Base-by-base conservation (phyloP, 345 rosid species). In the Chamaenerion angustifolium region DNA sequence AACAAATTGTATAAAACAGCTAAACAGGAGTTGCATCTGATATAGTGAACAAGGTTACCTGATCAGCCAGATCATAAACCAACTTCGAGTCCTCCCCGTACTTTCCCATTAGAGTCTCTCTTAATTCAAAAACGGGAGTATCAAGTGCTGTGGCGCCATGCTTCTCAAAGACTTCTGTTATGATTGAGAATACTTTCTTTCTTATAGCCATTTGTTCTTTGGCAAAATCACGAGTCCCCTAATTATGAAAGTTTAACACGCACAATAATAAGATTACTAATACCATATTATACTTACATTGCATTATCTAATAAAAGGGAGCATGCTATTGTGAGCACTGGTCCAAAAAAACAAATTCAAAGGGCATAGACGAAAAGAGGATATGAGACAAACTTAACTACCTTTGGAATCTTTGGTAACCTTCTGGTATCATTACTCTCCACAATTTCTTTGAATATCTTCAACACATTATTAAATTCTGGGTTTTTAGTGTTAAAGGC, bases 11-110 rank as follows among this genome's bases (percentile, higher is more conserved):
- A 31, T 31, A 31, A 8, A 31, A 31, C 37, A 31, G 37, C 37
- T 31, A 31, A 1, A 31, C 37, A 31, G 0, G 37, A 31, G 37
- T 5, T 11, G 42, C 46, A 49, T 13, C 59, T 18, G 14, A 12
- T 12, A 18, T 12, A 27, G 10, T 10, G 53, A 37, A 16, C 1
- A 11, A 56, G 56, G 44, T 31, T 64, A 92, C 98, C 95, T 92
- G 95, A 60, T 87, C 98, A 46, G 90, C 98, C 50, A 92, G 85
- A 76, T 92, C 94, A 48, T 80, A 84, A 51, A 92, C 71, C 80
- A 92, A 69, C 68, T 87, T 92, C 7, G 98, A 82, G 59, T 92
- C 98, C 71, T 92, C 98, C 50, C 96, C 95, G 12, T 84, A 87
- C 62, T 92, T 87, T 21, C 95, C 98, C 73, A 68, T 82, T 37